Base-by-base conservation (phyloP, 1,139 yeast genomes). In the Taphrina pruni region DNA sequence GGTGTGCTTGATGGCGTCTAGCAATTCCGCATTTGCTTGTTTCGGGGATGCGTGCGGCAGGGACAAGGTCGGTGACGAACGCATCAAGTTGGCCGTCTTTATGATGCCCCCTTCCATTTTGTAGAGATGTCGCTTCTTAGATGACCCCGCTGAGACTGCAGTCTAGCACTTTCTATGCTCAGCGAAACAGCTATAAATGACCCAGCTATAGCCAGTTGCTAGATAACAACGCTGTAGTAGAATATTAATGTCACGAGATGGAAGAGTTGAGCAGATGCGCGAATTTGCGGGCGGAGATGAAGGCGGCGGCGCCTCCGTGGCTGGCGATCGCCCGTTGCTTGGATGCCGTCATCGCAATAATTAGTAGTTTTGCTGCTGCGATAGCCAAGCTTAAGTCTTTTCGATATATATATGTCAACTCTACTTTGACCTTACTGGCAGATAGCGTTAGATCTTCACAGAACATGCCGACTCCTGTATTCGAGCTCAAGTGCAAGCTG, bases 401-500 rank as follows among this genome's bases (percentile, higher is more conserved):
- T 26, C 4, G 32, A 26, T 26, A 26, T 26, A 26, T 26, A 26
- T 26, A 26, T 26, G 32, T 1, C 1, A 26, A 1, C 32, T 26
- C 4, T 4, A 26, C 32, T 4, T 2, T 26, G 17, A 17, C 17
- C 17, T 17, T 17, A 17, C 17, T 17, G 17, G 17, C 17, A 26
- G 32, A 26, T 4, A 26, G 32, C 1, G 32, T 2, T 26, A 26
- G 2, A 26, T 4, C 32, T 2, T 39, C 14, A 14, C 43, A 14
- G 12, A 54, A 21, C 6, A 58, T 58, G 62, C 51, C 62, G 6
- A 21, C 14, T 9, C 62, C 62, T 7, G 62, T 58, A n/a, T 58
- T 58, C 26, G 62, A 58, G 43, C 43, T 58, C 20, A 43, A 48
- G 43, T 58, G 62, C 54, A 58, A 45, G 21, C 45, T 58, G 54